Evolutionary conservation across 345 rosid species (phyloP).

Genomic region (Mangifera indica): DNA sequence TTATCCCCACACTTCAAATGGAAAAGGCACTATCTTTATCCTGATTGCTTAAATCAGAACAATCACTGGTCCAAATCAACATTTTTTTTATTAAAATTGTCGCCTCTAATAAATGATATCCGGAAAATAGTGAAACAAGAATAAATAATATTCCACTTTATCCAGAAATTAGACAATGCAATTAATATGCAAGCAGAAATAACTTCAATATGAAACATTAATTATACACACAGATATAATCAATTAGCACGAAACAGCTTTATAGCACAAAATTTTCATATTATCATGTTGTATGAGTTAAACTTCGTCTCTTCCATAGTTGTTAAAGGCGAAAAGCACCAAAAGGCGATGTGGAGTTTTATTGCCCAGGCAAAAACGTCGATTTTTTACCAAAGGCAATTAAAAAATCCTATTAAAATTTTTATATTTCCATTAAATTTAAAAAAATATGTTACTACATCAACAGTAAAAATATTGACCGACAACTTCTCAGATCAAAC

Average conservation of each 20-base stretch:
- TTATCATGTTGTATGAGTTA: constrained; percentile 8
- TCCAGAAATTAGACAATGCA: not conserved
- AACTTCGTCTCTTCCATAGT: no score
- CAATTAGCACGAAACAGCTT: constrained; percentile 9
- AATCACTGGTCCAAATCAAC: not conserved
- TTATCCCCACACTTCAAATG: no score
- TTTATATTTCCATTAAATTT: no score
- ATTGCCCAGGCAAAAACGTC: no score
- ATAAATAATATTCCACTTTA: not conserved
- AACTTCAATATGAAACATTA: not conserved
- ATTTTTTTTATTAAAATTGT: not conserved
- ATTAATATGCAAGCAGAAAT: not conserved
- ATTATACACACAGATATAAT: no score
- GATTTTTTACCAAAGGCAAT: no score
- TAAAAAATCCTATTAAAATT: no score
- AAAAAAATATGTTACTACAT: no score
- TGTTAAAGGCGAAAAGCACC: no score
- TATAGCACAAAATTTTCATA: constrained; percentile 5
- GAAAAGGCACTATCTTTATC: not conserved
- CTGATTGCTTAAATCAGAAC: not conserved
- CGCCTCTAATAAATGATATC: not conserved
- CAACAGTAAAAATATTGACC: no score
- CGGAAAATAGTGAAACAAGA: constrained; percentile 3
- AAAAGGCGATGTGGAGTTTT: no score
- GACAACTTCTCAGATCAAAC: no score